Percentiles rank a stretch among this genome's conserved stretches.
Conservation (phyloP, 1,139 yeast species). For the Blastobotrys elegans region DNA sequence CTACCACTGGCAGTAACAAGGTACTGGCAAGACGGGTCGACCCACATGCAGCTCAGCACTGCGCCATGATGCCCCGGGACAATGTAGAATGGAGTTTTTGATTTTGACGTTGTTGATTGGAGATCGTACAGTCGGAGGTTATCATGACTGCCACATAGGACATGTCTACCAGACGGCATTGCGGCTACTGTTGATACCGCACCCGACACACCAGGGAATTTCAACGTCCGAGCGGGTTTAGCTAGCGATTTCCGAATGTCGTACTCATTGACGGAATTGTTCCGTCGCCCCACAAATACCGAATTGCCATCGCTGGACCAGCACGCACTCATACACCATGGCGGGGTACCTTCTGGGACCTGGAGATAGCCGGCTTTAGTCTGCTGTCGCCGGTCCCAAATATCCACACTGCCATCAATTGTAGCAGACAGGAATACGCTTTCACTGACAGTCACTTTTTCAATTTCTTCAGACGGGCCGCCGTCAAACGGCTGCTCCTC, state of each 20-base stretch:
- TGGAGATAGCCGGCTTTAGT: conserved; percentile 50
- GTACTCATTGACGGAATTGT: conserved; percentile 81
- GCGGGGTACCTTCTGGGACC: conserved; percentile 68
- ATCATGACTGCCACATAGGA: conserved; percentile 85
- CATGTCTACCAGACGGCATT: conserved; percentile 73
- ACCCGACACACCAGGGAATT: conserved; percentile 85
- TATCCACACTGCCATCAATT: conserved; percentile 73
- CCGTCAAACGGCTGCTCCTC: conserved; percentile 43
- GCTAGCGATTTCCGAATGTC: conserved; percentile 57
- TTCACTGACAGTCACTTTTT: conserved; percentile 39
- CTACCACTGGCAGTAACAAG: conserved; percentile 91
- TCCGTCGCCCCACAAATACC: conserved; percentile 82
- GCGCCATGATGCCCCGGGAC: conserved; percentile 66
- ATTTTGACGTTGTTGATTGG: conserved; percentile 39
- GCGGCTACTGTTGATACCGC: conserved; percentile 80
- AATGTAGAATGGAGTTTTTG: conserved; percentile 46
- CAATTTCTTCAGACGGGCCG: no score
- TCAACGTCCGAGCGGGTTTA: conserved; percentile 53
- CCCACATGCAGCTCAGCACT: conserved; percentile 59
- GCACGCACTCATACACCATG: conserved; percentile 82
- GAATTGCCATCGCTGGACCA: conserved; percentile 85
- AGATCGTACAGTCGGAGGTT: conserved; percentile 83
- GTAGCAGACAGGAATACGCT: conserved; percentile 71
- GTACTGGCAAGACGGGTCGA: conserved; percentile 84
- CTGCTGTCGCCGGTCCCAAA: conserved; percentile 74